Evolutionary conservation across 2,329 filamentous ascomycete species (phyloP), one percentile per base, ranked within the genome.

Genomic region (Fonsecaea erecta): DNA sequence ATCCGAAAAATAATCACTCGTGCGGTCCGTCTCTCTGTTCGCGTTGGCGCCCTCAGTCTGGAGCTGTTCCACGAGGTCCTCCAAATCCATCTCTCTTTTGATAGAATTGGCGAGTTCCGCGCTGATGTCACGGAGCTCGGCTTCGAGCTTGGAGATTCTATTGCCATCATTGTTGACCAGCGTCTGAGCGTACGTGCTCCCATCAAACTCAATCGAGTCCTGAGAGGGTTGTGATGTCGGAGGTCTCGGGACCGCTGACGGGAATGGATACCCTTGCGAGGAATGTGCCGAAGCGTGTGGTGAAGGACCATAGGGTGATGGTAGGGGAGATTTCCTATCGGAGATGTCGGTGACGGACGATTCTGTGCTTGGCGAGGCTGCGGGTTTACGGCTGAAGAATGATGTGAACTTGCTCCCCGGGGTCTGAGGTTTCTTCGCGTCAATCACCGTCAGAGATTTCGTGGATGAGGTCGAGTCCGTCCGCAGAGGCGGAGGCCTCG

Each of bases 1-100:
- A 77, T 99, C 95, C 1, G 95, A 99, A 76, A 95, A 99, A 80
- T 99, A 98, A 79, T 99, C 95, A 79, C 95, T 98, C 9, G 92
- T 96, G 66, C 94, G 86, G 56, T 71, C 70, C 12, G 57, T 46
- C 12, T 69, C 61, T 75, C 90, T 90, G 68, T 86, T 88, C 30
- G 84, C 75, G n/a, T 82, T 77, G 74, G 77, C 87, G 68, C 84
- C 83, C 74, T 97, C 93, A n/a, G 87, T 81, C 76, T 97, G 93
- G 71, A 96, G 81, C 64, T 90, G 85, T 71, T 99, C 95, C 0
- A 98, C 89, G 53, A 98, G 84, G 77, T 99, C 95, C 77, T 99
- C 95, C 34, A 99, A 80, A 72, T 99, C 95, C 86, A 99, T 94
- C 81, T 99, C 95, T 67, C 95, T 88, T 73, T 91, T 88, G 74